phyloP scores from a whole-genome alignment of 441 rosid species.

The Lagerstroemia fauriei region DNA sequence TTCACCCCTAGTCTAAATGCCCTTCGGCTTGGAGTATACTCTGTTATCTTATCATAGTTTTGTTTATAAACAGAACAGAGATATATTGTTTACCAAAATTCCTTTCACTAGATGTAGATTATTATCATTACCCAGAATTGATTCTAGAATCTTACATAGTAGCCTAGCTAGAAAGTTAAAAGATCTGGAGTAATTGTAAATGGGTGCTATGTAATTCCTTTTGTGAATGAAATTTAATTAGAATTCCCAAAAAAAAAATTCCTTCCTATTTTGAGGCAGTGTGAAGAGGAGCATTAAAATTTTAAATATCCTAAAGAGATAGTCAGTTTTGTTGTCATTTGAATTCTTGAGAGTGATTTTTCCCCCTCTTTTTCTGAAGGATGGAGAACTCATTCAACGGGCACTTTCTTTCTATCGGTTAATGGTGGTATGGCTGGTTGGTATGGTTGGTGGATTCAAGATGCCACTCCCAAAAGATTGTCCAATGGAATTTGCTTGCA shows the following conservation, averaged over 20 bases:
- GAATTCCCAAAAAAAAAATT: too few species aligned
- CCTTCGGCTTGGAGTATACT: background rate
- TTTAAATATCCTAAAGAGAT: background rate
- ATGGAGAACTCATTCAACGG: constrained; percentile 69
- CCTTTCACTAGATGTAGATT: too few species aligned
- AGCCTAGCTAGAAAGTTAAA: too few species aligned
- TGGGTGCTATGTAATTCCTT: too few species aligned
- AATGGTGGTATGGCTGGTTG: constrained; percentile 87
- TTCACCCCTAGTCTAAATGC: background rate
- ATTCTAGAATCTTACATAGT: too few species aligned
- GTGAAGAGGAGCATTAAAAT: background rate
- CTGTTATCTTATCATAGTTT: background rate
- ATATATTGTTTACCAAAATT: too few species aligned
- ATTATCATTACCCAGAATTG: too few species aligned
- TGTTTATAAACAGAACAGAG: background rate
- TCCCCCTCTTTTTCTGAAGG: constrained; percentile 45
- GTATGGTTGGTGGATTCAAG: constrained; percentile 90
- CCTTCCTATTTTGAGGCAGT: background rate
- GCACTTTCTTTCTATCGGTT: constrained; percentile 87
- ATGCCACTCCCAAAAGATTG: constrained; percentile 85
- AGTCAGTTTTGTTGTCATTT: background rate
- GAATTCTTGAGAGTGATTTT: background rate
- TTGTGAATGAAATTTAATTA: too few species aligned
- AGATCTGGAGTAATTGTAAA: too few species aligned
- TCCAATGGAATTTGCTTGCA: constrained; percentile 88